Conservation (phyloP, 306 rosid species). For the peach (Prunus persica) region DNA sequence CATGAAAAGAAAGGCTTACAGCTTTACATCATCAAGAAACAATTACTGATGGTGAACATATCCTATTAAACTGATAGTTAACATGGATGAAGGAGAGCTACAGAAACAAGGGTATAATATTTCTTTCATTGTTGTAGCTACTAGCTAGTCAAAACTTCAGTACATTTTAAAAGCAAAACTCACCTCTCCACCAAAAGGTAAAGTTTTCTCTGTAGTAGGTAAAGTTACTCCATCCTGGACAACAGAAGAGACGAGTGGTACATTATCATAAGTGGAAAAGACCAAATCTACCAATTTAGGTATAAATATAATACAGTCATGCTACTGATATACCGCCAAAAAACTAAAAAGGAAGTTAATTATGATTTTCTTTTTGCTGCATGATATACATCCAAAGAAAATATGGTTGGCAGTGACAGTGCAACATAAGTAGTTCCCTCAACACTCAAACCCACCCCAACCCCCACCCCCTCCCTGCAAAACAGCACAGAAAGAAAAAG, state of each 20-base stretch:
- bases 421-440: background rate
- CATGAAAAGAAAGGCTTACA: background rate
- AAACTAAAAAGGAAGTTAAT: background rate
- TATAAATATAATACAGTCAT: constrained; percentile 2
- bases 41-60: background rate
- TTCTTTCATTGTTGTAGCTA: constrained; percentile 8
- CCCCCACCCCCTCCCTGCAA: no score
- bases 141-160: constrained; percentile 13
- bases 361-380: background rate
- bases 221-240: constrained; percentile 87
- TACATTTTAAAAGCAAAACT: constrained; percentile 25
- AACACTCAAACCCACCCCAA: background rate
- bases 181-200: constrained; percentile 98
- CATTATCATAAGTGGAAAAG: constrained; percentile 16
- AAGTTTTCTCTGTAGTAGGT: constrained; percentile 71
- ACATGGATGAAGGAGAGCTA: background rate
- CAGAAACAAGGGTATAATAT: constrained; percentile 13
- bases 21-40: background rate
- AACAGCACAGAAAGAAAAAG: no score
- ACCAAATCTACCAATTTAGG: constrained; percentile 13
- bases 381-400: background rate
- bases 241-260: constrained; percentile 27
- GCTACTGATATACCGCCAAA: constrained; percentile 14
- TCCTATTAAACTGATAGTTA: background rate
- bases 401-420: background rate